Percentiles rank a stretch among this genome's conserved stretches.
These are phyloP conservation scores for Talaromyces sp. DNA, from an alignment of 2,329 filamentous ascomycete genomes.

Conservation along the genomic window DNA sequence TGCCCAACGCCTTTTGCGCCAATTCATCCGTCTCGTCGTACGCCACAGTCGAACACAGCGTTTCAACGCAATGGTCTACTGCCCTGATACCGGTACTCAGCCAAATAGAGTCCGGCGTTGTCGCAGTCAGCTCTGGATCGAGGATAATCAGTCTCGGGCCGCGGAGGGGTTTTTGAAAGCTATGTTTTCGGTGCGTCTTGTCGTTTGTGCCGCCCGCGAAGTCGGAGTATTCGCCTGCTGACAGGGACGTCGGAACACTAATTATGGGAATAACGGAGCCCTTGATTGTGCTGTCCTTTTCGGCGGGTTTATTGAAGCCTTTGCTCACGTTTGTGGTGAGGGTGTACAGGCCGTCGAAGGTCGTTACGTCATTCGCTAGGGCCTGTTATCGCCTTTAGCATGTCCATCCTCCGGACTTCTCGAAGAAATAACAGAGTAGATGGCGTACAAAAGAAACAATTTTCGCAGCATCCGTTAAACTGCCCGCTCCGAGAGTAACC, in stretches of 20 bases:
- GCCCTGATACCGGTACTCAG: slow-evolving; percentile 56
- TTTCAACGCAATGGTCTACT: slow-evolving; percentile 58
- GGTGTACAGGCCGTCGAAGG: slow-evolving; percentile 37
- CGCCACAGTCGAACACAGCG: slow-evolving; percentile 44
- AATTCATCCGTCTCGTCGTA: slow-evolving; percentile 36
- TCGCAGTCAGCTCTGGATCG: slow-evolving; percentile 50
- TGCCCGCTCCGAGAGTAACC: slow-evolving; percentile 54
- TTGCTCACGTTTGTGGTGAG: slow-evolving; percentile 24
- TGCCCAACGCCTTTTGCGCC: slow-evolving; percentile 39
- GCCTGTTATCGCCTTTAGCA: slow-evolving; percentile 36
- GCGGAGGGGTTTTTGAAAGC: slow-evolving; percentile 36
- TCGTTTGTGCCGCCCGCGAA: slow-evolving; percentile 41
- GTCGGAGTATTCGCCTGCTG: slow-evolving; percentile 42
- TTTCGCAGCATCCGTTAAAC: slow-evolving; percentile 56
- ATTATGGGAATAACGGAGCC: slow-evolving; percentile 33
- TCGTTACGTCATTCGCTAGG: slow-evolving; percentile 47
- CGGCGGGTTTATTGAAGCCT: slow-evolving; percentile 21
- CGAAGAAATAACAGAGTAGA: too few relatives aligned
- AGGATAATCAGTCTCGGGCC: slow-evolving; percentile 54
- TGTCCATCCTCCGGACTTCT: too few relatives aligned
- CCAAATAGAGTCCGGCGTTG: slow-evolving; percentile 55
- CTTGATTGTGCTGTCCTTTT: slow-evolving; percentile 27
- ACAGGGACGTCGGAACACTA: slow-evolving; percentile 42
- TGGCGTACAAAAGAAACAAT: slow-evolving; percentile 44
- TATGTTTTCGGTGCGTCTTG: slow-evolving; percentile 34